Evolutionary conservation across 805 yeast genomes (phyloP).

Genomic region (Groenewaldozyma salmanticensis): DNA sequence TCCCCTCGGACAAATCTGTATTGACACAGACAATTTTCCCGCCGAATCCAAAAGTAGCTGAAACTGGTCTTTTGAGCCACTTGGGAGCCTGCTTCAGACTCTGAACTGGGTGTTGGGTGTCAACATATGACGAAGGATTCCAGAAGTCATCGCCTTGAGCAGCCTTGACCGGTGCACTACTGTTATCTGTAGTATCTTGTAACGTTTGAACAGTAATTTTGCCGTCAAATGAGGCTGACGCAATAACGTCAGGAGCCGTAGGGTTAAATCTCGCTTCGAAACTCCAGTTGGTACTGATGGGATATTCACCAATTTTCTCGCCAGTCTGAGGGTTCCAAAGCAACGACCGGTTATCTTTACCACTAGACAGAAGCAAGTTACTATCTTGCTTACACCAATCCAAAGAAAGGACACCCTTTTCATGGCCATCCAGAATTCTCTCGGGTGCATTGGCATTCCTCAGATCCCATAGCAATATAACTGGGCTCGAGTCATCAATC

Average conservation of each 20-base stretch:
- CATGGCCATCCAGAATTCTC: conserved; percentile 63
- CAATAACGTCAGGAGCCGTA: conserved; percentile 72
- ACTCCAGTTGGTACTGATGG: conserved; percentile 89
- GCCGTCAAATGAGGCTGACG: conserved; percentile 62
- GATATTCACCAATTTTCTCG: conserved; percentile 70
- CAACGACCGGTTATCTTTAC: conserved; percentile 78
- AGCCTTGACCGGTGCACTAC: conserved; percentile 18
- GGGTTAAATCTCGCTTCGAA: conserved; percentile 87
- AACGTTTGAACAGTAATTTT: conserved; percentile 71
- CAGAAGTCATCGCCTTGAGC: conserved; percentile 70
- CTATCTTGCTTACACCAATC: conserved; percentile 92
- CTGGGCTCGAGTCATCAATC: conserved; percentile 68
- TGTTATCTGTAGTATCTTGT: conserved; percentile 49
- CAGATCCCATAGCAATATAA: conserved; percentile 85
- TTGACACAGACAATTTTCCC: conserved; percentile 64
- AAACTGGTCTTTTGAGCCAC: conserved; percentile 71
- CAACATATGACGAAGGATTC: conserved; percentile 40
- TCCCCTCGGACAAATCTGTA: conserved; percentile 29
- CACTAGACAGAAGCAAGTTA: conserved; percentile 72
- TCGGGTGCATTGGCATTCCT: conserved; percentile 92
- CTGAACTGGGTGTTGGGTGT: conserved; percentile 47
- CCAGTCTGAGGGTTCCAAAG: conserved; percentile 87
- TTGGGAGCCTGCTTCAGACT: conserved; percentile 72
- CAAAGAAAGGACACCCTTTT: conserved; percentile 76
- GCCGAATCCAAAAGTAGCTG: conserved; percentile 87